Conservation (phyloP, 345 rosid species). For the Brassica nigra region DNA sequence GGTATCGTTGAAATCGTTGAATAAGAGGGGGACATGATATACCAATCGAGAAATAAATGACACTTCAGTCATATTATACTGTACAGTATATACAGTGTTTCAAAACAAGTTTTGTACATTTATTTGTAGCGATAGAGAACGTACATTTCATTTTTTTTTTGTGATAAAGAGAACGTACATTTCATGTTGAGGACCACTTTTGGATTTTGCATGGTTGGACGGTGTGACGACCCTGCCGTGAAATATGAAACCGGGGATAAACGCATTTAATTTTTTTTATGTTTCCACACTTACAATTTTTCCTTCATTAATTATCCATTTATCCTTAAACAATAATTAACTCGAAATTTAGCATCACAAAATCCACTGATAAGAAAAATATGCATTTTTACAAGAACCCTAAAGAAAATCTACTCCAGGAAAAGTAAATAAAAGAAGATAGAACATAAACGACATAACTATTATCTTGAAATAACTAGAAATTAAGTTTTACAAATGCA, state of each 20-base stretch:
- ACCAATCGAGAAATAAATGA: neutral
- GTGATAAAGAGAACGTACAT: neutral
- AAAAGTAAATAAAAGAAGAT: neutral
- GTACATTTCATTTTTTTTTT: neutral
- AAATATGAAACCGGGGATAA: conserved; percentile 2
- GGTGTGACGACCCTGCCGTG: conserved; percentile 8
- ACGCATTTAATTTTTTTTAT: neutral
- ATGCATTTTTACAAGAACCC: conserved; percentile 22
- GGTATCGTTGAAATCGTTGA: neutral
- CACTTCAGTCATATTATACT: neutral
- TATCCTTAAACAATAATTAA: neutral
- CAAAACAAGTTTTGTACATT: neutral
- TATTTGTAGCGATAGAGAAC: neutral
- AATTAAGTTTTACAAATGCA: neutral
- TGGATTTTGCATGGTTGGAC: conserved; percentile 10
- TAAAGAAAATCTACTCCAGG: conserved; percentile 2
- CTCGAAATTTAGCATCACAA: conserved; percentile 14
- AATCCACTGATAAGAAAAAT: neutral
- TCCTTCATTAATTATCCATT: neutral
- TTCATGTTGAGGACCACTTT: conserved; percentile 17
- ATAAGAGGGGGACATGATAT: neutral
- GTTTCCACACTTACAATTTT: neutral
- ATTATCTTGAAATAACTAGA: neutral
- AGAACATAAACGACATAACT: neutral
- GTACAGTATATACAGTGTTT: neutral